Evolutionary conservation across 441 rosid species (phyloP), one percentile per base, ranked within the genome.

Genomic region (Daphne laureola): DNA sequence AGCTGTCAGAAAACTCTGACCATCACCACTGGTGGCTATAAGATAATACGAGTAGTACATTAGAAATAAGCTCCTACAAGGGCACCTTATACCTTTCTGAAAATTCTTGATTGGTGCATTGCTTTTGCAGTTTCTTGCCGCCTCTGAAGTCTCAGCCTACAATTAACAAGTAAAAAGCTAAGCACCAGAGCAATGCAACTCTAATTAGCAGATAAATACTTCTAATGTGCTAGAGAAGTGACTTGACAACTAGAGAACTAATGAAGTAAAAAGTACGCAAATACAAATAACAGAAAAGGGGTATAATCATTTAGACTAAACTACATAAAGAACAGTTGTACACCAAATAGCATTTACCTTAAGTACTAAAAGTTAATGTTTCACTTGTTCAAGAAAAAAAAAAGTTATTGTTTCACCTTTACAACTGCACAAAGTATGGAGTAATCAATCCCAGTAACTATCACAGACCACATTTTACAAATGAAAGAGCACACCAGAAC

Each of bases 31-130:
- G 25, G 70, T 68, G 69, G 80, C 90, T 85, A 72, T 49, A 84
- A 49, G 72, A 63, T 63, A 64, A n/a, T n/a, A n/a, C n/a, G n/a
- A n/a, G 25, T 21, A 21, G 25, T 21, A 21, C 62, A 65, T 64
- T 44, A 46, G 51, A 56, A 67, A 54, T 83, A 71, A 84, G 79
- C 73, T 67, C 79, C 46, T 41, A 56, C 15, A 66, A 54, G 43
- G 68, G 70, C 47, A 70, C 63, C 51, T 36, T 74, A 68, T 83
- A 90, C 98, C 96, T 87, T 82, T 85, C 17, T 43, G 38, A 26
- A 69, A 56, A 52, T 16, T 61, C 58, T 67, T 67, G 15, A 56
- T 71, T 1, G 25, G 31, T 6, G 59, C 49, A 57, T 71, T 65
- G 66, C 21, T 35, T 35, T 61, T 57, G 53, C 59, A 53, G 23